phyloP scores from a whole-genome alignment of 2,329 filamentous ascomycete species.

The Ceratocystis ficicola region DNA sequence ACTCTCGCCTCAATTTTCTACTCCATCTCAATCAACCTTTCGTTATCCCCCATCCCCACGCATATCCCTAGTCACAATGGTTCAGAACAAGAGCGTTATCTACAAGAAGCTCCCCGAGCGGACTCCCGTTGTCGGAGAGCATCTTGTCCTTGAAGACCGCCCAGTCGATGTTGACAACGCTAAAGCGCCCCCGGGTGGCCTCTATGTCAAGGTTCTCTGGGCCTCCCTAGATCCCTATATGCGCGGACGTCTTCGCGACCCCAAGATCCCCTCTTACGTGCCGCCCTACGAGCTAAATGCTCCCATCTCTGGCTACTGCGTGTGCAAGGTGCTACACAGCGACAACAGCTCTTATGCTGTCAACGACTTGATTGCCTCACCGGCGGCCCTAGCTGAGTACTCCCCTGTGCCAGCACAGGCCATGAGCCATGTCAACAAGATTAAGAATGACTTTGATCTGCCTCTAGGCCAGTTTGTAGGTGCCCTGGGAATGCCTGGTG shows the following conservation, averaged over 20 bases:
- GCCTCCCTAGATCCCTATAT: constrained; percentile 76
- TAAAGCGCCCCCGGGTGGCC: constrained; percentile 49
- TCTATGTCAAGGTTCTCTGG: constrained; percentile 59
- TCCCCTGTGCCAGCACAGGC: constrained; percentile 39
- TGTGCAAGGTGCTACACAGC: constrained; percentile 61
- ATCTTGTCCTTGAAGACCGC: constrained; percentile 55
- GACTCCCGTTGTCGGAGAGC: constrained; percentile 55
- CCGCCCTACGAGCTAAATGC: constrained; percentile 43
- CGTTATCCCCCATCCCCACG: background rate
- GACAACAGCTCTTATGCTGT: constrained; percentile 48
- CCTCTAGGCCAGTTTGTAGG: constrained; percentile 59
- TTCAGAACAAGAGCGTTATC: constrained; percentile 58
- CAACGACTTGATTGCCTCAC: constrained; percentile 53
- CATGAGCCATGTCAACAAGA: constrained; percentile 36
- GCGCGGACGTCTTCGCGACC: constrained; percentile 62
- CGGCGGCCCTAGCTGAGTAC: constrained; percentile 57
- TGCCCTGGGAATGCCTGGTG: constrained; percentile 48
- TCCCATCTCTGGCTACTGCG: constrained; percentile 50
- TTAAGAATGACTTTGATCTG: constrained; percentile 58
- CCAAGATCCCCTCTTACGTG: constrained; percentile 49
- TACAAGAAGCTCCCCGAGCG: constrained; percentile 58
- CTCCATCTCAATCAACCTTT: background rate
- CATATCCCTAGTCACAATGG: constrained; percentile 26
- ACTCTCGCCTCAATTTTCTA: background rate
- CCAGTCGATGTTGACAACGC: constrained; percentile 51